phyloP scores from a whole-genome alignment of 2,329 filamentous ascomycete species.

The Paraconiothyrium brasiliense region DNA sequence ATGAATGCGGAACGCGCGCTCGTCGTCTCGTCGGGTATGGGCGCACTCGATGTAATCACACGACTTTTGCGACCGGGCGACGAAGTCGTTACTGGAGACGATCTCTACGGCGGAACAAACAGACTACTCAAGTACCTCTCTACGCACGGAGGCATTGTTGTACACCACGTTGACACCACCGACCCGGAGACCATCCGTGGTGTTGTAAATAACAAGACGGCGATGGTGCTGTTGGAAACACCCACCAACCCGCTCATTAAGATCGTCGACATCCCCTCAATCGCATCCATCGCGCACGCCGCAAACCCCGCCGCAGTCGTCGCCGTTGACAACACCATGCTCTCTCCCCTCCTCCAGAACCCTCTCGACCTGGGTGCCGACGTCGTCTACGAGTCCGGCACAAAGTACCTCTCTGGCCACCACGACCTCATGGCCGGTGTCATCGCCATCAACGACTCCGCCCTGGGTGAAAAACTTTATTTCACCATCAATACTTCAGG shows the following conservation, averaged over 20 bases:
- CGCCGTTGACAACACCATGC: conserved; percentile 98
- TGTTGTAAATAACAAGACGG: conserved; percentile 80
- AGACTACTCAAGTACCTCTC: conserved; percentile 91
- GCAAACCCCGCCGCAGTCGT: conserved; percentile 82
- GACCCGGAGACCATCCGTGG: conserved; percentile 73
- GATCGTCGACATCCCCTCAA: conserved; percentile 88
- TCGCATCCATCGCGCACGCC: conserved; percentile 79
- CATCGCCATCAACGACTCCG: conserved; percentile 85
- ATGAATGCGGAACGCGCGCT: conserved; percentile 94
- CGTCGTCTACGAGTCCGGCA: conserved; percentile 96
- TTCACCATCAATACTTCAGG: conserved; percentile 98
- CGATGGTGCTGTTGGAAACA: conserved; percentile 95
- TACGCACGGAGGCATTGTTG: conserved; percentile 87
- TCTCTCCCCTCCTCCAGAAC: conserved; percentile 92
- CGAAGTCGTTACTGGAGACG: conserved; percentile 96
- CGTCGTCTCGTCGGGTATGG: conserved; percentile 97
- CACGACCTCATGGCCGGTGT: conserved; percentile 99
- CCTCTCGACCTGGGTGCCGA: conserved; percentile 94
- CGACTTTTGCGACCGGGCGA: conserved; percentile 90
- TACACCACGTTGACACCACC: conserved; percentile 97
- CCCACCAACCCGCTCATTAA: conserved; percentile 99
- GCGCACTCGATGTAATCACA: conserved; percentile 94
- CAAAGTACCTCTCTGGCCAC: conserved; percentile 96
- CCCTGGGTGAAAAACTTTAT: conserved; percentile 87
- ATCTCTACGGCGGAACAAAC: conserved; percentile 95